Percentiles rank a stretch among this genome's conserved stretches.
Conservation (phyloP, 495 filamentous ascomycete genomes). For the Evernia prunastri region DNA sequence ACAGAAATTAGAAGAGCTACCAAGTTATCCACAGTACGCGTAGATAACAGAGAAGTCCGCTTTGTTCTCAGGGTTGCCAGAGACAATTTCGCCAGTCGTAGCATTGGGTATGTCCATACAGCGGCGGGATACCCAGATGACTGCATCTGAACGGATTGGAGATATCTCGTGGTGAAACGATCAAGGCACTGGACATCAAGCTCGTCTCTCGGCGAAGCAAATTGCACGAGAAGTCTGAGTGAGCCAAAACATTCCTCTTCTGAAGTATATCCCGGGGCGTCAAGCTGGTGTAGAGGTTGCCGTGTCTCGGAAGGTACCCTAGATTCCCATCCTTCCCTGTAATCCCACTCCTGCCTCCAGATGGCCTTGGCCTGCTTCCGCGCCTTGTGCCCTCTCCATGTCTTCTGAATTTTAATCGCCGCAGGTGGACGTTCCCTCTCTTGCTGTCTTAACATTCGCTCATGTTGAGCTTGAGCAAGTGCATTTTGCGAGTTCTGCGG, state of each 20-base stretch:
- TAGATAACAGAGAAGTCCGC: conserved; percentile 25
- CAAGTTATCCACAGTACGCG: conserved; percentile 31
- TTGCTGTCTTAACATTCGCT: conserved; percentile 70
- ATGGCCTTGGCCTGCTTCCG: conserved; percentile 49
- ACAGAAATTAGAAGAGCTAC: conserved; percentile 38
- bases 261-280: conserved; percentile 35
- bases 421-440: conserved; percentile 76
- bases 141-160: conserved; percentile 35
- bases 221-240: conserved; percentile 45
- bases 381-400: conserved; percentile 73
- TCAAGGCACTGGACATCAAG: conserved; percentile 40
- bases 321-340: conserved; percentile 31
- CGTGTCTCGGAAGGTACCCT: conserved; percentile 10
- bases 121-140: conserved; percentile 39
- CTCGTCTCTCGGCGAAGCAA: conserved; percentile 37
- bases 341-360: conserved; percentile 67
- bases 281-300: not conserved
- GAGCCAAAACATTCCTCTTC: conserved; percentile 43
- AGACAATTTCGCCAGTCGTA: conserved; percentile 41
- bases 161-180: conserved; percentile 41
- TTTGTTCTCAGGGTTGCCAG: conserved; percentile 38
- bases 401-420: conserved; percentile 64
- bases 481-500: conserved; percentile 62
- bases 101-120: conserved; percentile 44
- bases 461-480: conserved; percentile 76